Evolutionary conservation across 208 protist species (phyloP).

Genomic region (Leishmania aethiopica): DNA sequence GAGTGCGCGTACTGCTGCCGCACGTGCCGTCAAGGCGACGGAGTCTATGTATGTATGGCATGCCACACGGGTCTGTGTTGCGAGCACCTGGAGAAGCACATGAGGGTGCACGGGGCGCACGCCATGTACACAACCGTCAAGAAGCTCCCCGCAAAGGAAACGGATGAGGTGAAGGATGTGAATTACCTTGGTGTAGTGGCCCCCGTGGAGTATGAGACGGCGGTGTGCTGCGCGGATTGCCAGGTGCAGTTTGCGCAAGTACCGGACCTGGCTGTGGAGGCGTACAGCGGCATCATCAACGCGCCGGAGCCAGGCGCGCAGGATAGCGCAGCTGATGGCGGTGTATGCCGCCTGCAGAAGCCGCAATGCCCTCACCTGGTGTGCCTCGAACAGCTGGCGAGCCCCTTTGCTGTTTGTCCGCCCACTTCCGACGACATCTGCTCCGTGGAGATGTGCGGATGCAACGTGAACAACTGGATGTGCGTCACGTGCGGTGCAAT

Average conservation of each 20-base stretch:
- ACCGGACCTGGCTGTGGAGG: constrained; percentile 54
- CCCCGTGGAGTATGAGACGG: constrained; percentile 70
- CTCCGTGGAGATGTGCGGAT: constrained; percentile 68
- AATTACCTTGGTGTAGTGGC: constrained; percentile 69
- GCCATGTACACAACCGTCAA: constrained; percentile 76
- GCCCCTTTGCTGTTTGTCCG: constrained; percentile 43
- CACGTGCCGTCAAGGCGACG: constrained; percentile 56
- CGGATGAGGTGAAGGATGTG: constrained; percentile 45
- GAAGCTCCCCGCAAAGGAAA: constrained; percentile 60
- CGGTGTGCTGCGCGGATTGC: constrained; percentile 66
- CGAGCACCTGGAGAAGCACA: constrained; percentile 80
- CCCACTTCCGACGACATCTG: constrained; percentile 61
- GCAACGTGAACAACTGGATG: constrained; percentile 95
- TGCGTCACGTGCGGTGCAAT: constrained; percentile 94
- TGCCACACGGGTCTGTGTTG: constrained; percentile 78
- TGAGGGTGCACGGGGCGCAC: constrained; percentile 45
- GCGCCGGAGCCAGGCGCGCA: constrained; percentile 63
- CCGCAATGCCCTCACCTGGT: constrained; percentile 81
- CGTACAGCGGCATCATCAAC: constrained; percentile 60
- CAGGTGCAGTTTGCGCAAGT: constrained; percentile 41
- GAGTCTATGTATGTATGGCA: constrained; percentile 83
- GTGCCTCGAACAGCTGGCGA: constrained; percentile 75
- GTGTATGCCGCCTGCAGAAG: constrained; percentile 30
- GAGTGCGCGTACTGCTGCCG: constrained; percentile 91
- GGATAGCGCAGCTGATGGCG: constrained; percentile 31